A percentile compares a stretch with the other conserved stretches of the same genome.
These are phyloP conservation scores for Synchytrium microbalum DNA, from an alignment of 371 early-diverging fungal species.

Conservation along the genomic window DNA sequence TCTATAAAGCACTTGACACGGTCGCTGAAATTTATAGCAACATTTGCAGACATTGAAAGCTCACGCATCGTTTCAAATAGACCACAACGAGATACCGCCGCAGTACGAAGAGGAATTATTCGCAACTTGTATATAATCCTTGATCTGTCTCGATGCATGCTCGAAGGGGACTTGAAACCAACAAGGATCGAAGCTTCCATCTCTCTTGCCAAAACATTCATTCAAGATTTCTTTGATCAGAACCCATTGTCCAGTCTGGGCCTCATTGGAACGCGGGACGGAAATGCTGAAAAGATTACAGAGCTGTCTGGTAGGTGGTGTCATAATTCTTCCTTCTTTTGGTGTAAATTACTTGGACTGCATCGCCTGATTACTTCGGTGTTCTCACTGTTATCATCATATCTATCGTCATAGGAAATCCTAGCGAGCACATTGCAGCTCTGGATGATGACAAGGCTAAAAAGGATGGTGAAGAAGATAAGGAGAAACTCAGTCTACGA, in stretches of 20 bases:
- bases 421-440: slow-evolving; percentile 62
- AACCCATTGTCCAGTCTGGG: slow-evolving; percentile 91
- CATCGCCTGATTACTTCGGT: slow-evolving; percentile 1
- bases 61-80: too few species aligned
- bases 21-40: too few species aligned
- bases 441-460: background rate
- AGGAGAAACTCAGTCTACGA: slow-evolving; percentile 54
- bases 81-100: slow-evolving; percentile 63
- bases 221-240: slow-evolving; percentile 84
- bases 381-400: background rate
- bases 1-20: too few species aligned
- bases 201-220: slow-evolving; percentile 59
- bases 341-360: too few species aligned
- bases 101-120: slow-evolving; percentile 83
- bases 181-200: slow-evolving; percentile 68
- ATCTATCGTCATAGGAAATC: slow-evolving; percentile 42
- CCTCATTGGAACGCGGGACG: slow-evolving; percentile 78
- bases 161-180: slow-evolving; percentile 75
- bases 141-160: slow-evolving; percentile 78
- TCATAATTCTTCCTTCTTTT: slow-evolving; percentile 31
- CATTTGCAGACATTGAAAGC: too few species aligned
- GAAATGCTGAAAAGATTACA: slow-evolving; percentile 75
- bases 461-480: slow-evolving; percentile 15
- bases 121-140: slow-evolving; percentile 76
- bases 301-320: slow-evolving; percentile 61